Evolutionary conservation across 345 rosid species (phyloP).

Genomic region (Eucalyptus curtisii): DNA sequence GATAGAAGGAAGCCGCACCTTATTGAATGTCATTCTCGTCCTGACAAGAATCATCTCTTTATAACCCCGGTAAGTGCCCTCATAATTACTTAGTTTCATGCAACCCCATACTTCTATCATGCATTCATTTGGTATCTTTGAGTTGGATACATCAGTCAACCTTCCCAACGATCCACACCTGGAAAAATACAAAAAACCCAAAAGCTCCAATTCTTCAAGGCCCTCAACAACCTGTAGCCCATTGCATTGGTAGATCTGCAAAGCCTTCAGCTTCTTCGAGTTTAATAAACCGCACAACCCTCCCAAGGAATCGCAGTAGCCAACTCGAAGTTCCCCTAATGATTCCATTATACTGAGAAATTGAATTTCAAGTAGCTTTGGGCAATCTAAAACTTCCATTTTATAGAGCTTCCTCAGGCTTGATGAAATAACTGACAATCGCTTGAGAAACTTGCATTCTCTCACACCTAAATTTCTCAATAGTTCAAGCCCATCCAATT

Average conservation of each 20-base stretch:
- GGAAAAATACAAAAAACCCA: fast-evolving
- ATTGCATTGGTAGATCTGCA: not conserved
- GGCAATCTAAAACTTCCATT: not conserved
- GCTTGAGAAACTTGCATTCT: not conserved
- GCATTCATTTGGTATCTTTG: not conserved
- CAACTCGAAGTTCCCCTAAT: not conserved
- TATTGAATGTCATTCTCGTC: not conserved
- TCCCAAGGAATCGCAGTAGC: not conserved
- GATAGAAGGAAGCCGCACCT: not conserved
- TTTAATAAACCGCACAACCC: not conserved
- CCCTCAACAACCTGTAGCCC: not conserved
- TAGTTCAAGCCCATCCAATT: not conserved
- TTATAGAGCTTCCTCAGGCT: not conserved
- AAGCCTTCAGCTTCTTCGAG: not conserved
- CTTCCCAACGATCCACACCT: not conserved
- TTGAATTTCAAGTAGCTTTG: not conserved
- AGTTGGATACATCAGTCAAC: not conserved
- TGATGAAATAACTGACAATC: not conserved
- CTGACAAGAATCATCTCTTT: not conserved
- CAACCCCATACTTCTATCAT: fast-evolving
- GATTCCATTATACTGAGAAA: not conserved
- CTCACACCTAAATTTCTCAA: not conserved
- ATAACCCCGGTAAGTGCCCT: fast-evolving
- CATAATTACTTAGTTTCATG: not conserved
- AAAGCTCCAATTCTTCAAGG: not conserved